Evolutionary conservation across 108 stramenopile genomes (phyloP), one percentile per base, ranked within the genome.

Genomic region (Bacterosira constricta): DNA sequence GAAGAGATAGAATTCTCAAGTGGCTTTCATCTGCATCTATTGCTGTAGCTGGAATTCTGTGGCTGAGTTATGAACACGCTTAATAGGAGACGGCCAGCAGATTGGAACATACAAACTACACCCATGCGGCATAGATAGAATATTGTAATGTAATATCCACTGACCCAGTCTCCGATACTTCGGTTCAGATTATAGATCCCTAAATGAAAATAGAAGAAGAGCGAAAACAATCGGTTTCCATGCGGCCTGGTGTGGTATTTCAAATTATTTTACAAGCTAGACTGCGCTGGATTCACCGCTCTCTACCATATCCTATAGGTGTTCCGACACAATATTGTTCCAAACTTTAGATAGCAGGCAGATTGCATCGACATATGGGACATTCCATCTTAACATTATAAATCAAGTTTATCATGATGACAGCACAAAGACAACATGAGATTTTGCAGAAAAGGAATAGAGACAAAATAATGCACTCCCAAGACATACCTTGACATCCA

Each of bases 401-500:
- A 45, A 29, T 54, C 13, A 38, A 21, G 25, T n/a, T 7, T 0
- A 53, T 20, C 12, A 18, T 12, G 0, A 20, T 18, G n/a, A 64
- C 3, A 29, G 39, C 37, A 17, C 6, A 26, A 31, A 34, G 8
- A 6, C 1, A 60, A 1, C 6, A 18, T 37, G 20, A 37, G 36
- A 39, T 6, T 23, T 11, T 37, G 21, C 11, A 8, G 37, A 27
- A 11, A 3, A 53, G 13, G 18, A 7, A 54, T 26, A 37, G 5
- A 23, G 1, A 6, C 5, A 47, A 47, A 15, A 27, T 0, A 30
- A 41, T 26, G 57, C 96, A 96, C 65, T 93, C 90, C 84, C 94
- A 88, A 69, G 39, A 27, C 58, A 32, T 44, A 61, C 69, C 47
- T 98, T 98, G 25, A 96, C 88, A 18, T 96, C 95, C 96, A 97